Percentiles rank a stretch among this genome's conserved stretches.
Conservation (phyloP, 2,329 filamentous ascomycete species). For the Colletotrichum truncatum region DNA sequence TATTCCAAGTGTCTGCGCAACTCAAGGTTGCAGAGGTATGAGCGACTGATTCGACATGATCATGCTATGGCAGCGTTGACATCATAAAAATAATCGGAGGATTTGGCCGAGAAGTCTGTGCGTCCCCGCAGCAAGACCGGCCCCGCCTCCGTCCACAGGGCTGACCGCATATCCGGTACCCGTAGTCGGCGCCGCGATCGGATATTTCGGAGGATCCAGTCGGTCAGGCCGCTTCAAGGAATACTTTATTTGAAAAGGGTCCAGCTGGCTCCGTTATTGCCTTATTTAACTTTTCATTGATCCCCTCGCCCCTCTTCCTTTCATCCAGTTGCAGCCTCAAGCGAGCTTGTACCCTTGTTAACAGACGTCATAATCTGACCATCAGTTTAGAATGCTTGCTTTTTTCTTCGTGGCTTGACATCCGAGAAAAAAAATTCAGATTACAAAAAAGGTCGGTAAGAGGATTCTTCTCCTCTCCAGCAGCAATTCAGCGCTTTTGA, state of each 20-base stretch:
- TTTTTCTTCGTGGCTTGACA: conserved; percentile 2
- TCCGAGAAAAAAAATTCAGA: background rate
- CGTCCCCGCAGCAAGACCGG: background rate
- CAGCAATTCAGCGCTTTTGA: background rate
- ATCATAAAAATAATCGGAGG: background rate
- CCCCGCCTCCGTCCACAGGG: background rate
- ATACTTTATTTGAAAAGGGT: background rate
- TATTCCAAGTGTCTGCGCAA: no score
- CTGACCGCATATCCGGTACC: background rate
- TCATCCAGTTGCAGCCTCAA: background rate
- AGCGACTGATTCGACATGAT: background rate
- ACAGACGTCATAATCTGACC: conserved; percentile 17
- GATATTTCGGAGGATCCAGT: background rate
- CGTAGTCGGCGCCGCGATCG: background rate
- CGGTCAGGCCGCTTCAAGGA: background rate
- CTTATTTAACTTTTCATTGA: background rate
- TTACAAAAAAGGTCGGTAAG: background rate
- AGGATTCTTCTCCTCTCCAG: background rate
- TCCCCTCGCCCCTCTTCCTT: background rate
- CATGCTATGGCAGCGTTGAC: background rate
- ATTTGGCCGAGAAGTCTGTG: conserved; percentile 3
- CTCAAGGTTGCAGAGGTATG: background rate
- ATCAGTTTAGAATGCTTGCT: conserved; percentile 5
- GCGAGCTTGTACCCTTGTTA: background rate
- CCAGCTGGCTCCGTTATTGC: background rate